Base-by-base conservation (phyloP, 2,329 filamentous ascomycete genomes). In the Canariomyces notabilis region DNA sequence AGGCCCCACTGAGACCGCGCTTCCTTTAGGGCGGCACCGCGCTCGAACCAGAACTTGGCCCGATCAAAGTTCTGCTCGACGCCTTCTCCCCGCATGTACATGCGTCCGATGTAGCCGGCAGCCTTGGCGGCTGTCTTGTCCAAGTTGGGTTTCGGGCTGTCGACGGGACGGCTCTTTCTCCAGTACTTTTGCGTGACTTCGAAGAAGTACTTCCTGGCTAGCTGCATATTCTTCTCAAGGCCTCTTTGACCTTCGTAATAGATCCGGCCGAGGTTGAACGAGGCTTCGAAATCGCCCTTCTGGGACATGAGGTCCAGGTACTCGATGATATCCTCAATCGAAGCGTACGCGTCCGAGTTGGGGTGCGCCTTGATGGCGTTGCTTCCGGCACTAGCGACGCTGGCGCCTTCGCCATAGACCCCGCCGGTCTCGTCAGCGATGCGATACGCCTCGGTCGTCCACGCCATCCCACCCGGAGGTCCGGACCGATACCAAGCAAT, bases 331-430 rank as follows among this genome's bases (percentile, higher is more conserved):
- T 98, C 91, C 58, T 95, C 89, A 48, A 96, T 80, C 14, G 88
- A 87, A 1, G 89, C 89, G 59, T 95, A 85, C 1, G 85, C 80
- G 61, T 93, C 87, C 2, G 88, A 87, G 54, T 85, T 83, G 1
- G 83, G 77, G 46, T 82, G 81, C 16, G 82, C 80, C 52, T 83
- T 82, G 59, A 84, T 78, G 4, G 89, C 89, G 61, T 95, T 90
- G 46, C 79, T 76, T 4, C 93, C 93, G 0, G 93, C 85, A 61
- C 89, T 96, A 19, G 85, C 84, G 32, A 85, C 87, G 62, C 91
- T 97, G 11, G 93, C 93, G 3, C 93, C 94, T 67, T 95, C 89
- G 37, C 93, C 94, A 63, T 96, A 98, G 6, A 95, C 85, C 35
- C 93, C 93, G 6, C 93, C 94, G 22, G 84, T 73, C 39, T 96